phyloP scores from a whole-genome alignment of 2,329 filamentous ascomycete genomes.

The Didymella arachidicola region DNA sequence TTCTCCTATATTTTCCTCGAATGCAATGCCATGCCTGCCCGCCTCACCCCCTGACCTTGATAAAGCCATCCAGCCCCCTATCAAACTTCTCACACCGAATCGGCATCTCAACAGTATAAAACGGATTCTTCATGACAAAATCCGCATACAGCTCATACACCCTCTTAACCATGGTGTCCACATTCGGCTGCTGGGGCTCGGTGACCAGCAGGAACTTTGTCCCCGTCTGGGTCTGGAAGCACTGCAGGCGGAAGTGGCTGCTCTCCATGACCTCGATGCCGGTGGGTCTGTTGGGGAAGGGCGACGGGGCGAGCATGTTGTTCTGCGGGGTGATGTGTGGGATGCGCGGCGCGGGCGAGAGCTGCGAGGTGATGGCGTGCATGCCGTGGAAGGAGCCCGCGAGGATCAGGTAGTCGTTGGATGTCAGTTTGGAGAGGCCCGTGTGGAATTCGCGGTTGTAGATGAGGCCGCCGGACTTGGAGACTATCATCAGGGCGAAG shows the following conservation, averaged over 20 bases:
- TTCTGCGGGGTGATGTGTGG: slow-evolving; percentile 35
- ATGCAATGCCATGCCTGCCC: not conserved
- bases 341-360: slow-evolving; percentile 47
- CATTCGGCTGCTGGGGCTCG: slow-evolving; percentile 84
- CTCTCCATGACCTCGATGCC: slow-evolving; percentile 94
- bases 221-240: slow-evolving; percentile 92
- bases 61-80: slow-evolving; percentile 79
- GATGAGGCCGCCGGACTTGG: slow-evolving; percentile 95
- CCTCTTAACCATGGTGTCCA: slow-evolving; percentile 81
- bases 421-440: slow-evolving; percentile 84
- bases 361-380: slow-evolving; percentile 66
- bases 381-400: slow-evolving; percentile 94
- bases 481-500: slow-evolving; percentile 95
- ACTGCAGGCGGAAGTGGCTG: slow-evolving; percentile 93
- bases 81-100: slow-evolving; percentile 96
- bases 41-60: slow-evolving; percentile 61
- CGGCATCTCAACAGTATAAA: slow-evolving; percentile 98
- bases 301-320: slow-evolving; percentile 28
- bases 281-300: slow-evolving; percentile 60
- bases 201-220: slow-evolving; percentile 97
- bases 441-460: slow-evolving; percentile 95
- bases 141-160: slow-evolving; percentile 96
- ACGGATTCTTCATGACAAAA: slow-evolving; percentile 99
- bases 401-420: slow-evolving; percentile 96
- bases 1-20: not conserved